Conservation (phyloP, 257 asterid species). For the Solanum chiquidenum region DNA sequence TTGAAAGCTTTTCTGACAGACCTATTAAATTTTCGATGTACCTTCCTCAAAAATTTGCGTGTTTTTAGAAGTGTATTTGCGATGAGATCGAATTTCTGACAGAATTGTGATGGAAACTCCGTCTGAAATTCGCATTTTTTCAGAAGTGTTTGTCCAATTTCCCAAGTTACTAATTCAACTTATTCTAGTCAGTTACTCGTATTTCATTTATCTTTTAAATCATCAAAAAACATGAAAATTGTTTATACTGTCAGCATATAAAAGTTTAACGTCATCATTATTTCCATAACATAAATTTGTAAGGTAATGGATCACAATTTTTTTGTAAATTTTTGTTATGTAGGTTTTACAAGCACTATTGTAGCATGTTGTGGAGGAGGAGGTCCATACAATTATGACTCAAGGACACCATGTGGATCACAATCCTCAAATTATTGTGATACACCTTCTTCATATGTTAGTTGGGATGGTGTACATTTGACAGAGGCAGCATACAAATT, state of each 20-base stretch:
- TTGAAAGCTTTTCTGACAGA: neutral
- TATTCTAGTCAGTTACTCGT: neutral
- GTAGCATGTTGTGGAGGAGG: conserved; percentile 35
- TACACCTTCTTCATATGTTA: conserved; percentile 21
- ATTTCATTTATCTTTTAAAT: neutral
- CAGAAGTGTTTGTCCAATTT: neutral
- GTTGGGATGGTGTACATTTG: conserved; percentile 36
- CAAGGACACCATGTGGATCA: conserved; percentile 3
- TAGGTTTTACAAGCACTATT: conserved; percentile 16
- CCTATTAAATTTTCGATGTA: neutral
- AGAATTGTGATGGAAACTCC: neutral
- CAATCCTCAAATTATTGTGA: conserved; percentile 6
- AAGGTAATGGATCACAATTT: neutral
- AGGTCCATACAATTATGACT: conserved; percentile 21
- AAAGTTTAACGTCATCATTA: neutral
- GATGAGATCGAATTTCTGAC: neutral
- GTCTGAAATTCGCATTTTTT: neutral
- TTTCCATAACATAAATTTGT: neutral
- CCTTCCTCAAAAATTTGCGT: neutral
- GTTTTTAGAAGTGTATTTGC: neutral
- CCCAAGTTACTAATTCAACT: neutral
- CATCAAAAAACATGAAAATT: neutral
- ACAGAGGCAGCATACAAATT: conserved; percentile 32
- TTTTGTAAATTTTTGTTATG: neutral
- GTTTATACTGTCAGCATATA: neutral